Evolutionary conservation across 192 early-diverging fungal species (phyloP).

Genomic region (Umbelopsis sp.): DNA sequence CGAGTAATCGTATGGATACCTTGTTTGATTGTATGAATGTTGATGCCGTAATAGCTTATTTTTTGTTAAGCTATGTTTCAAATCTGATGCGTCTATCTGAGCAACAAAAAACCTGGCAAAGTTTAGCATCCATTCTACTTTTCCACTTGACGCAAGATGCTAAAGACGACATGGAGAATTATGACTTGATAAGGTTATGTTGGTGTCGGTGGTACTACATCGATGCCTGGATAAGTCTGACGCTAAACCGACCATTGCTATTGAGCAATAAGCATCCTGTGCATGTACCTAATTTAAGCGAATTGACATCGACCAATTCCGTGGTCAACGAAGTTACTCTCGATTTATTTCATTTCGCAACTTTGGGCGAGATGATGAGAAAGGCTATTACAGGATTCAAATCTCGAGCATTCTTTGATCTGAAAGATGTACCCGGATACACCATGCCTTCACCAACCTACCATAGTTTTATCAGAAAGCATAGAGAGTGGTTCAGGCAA

Average conservation of each 20-base stretch:
- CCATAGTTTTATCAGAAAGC: not conserved
- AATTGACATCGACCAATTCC: not conserved
- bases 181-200: conserved; percentile 11
- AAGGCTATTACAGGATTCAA: not conserved
- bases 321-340: not conserved
- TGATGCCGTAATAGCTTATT: conserved; percentile 29
- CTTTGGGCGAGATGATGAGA: not conserved
- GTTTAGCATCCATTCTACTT: conserved; percentile 32
- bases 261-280: not conserved
- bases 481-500: not conserved
- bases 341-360: conserved; percentile 6
- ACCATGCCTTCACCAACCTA: not conserved
- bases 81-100: conserved; percentile 38
- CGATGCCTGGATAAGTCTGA: conserved; percentile 36
- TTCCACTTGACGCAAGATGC: conserved; percentile 7
- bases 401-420: not conserved
- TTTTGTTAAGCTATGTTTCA: conserved; percentile 37
- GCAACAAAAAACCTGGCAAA: conserved; percentile 38
- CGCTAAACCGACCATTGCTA: conserved; percentile 20
- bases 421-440: not conserved
- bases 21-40: conserved; percentile 31
- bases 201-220: conserved; percentile 42
- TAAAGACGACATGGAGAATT: not conserved
- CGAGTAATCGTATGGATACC: conserved; percentile 34
- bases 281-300: not conserved